Conservation (phyloP, 257 asterid species). For the Rubia yunnanensis region DNA sequence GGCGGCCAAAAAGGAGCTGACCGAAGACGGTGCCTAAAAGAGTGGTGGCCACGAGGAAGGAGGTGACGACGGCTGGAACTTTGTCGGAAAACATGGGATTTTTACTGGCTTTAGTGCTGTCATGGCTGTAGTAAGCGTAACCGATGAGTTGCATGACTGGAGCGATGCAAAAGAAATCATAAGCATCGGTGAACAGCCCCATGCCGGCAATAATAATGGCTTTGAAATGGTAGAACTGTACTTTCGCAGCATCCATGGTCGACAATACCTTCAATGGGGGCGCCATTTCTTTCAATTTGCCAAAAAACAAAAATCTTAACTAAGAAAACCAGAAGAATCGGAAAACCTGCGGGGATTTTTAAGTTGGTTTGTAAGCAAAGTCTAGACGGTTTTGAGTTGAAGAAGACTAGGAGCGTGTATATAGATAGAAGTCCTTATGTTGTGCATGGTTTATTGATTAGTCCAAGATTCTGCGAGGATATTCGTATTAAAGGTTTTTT, state of each 20-base stretch:
- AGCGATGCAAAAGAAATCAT: slow-evolving; percentile 53
- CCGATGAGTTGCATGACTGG: slow-evolving; percentile 44
- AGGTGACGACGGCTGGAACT: slow-evolving; percentile 23
- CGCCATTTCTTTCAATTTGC: slow-evolving; percentile 19
- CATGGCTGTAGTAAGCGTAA: slow-evolving; percentile 25
- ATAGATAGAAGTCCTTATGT: not conserved
- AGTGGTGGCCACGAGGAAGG: slow-evolving; percentile 31
- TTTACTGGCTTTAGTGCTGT: not conserved
- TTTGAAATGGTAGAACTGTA: slow-evolving; percentile 48
- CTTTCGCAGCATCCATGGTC: slow-evolving; percentile 45
- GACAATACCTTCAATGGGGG: slow-evolving; percentile 30
- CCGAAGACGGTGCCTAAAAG: slow-evolving; percentile 49
- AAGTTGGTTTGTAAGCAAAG: too few relatives aligned
- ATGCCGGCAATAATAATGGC: slow-evolving; percentile 53
- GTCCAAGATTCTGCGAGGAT: not conserved
- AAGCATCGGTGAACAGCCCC: slow-evolving; percentile 57
- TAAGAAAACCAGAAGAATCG: not conserved
- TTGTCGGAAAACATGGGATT: not conserved
- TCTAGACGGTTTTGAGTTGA: not conserved
- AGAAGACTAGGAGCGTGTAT: not conserved
- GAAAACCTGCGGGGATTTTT: not conserved
- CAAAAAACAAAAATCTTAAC: not conserved
- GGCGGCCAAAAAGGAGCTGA: slow-evolving; percentile 35
- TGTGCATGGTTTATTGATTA: not conserved
- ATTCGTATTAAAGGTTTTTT: not conserved